A percentile compares a stretch with the other conserved stretches of the same genome.
Evolutionary conservation across 2,329 filamentous ascomycete species (phyloP).

Genomic region (Hymenotorrendiella dingleyae): DNA sequence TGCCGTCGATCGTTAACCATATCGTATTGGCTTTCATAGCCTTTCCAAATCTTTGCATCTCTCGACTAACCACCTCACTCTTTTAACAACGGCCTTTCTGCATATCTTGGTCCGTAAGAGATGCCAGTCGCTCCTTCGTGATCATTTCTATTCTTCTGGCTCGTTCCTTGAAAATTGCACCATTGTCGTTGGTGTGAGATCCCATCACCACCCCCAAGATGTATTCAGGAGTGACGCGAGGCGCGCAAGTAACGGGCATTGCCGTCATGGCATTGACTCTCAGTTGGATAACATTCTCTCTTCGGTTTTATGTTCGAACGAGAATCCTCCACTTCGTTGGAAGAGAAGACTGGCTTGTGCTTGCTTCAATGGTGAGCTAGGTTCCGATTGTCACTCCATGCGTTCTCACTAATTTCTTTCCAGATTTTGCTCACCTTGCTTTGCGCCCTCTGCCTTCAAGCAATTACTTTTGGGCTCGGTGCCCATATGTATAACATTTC

Average conservation of each 20-base stretch:
- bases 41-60: too few relatives aligned
- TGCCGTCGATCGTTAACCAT: too few relatives aligned
- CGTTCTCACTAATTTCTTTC: neutral
- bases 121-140: neutral
- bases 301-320: slow-evolving; percentile 28
- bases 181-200: neutral
- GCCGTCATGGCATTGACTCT: slow-evolving; percentile 32
- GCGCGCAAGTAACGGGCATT: slow-evolving; percentile 27
- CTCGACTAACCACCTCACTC: too few relatives aligned
- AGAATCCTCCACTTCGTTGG: slow-evolving; percentile 27
- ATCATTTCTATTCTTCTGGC: neutral
- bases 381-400: neutral
- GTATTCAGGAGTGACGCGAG: slow-evolving; percentile 17
- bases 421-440: slow-evolving; percentile 25
- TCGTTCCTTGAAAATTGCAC: neutral
- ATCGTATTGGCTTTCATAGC: too few relatives aligned
- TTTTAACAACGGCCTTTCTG: slow-evolving; percentile 3
- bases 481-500: slow-evolving; percentile 26
- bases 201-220: slow-evolving; percentile 1
- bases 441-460: slow-evolving; percentile 20
- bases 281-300: slow-evolving; percentile 27
- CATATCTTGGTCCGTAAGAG: neutral
- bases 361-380: slow-evolving; percentile 23
- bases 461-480: slow-evolving; percentile 23
- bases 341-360: slow-evolving; percentile 28